Base-by-base conservation (phyloP, 768 basidiomycete species). In the Trametes elegans region DNA sequence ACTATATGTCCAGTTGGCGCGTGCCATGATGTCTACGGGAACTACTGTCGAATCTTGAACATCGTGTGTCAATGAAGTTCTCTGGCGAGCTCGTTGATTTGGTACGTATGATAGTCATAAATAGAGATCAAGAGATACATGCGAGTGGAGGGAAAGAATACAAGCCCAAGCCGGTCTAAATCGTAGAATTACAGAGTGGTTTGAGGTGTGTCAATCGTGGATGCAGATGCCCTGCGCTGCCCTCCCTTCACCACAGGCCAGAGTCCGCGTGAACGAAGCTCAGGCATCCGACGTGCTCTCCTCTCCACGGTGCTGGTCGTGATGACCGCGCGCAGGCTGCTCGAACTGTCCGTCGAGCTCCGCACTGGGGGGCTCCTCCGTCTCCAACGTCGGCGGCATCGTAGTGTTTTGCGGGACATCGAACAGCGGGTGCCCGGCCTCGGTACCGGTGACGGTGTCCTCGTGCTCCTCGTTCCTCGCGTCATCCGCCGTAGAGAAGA, bases 281-380 rank as follows among this genome's bases (percentile, higher is more conserved):
- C 19, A 46, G 16, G 45, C 44, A 9, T 32, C 14, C 26, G 47
- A 38, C 18, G 36, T 16, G 10, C 9, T 27, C 36, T 49, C 27
- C 5, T 11, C 34, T 5, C n/a, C 14, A 11, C 23, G 26, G n/a
- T 24, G 16, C 11, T 28, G 16, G 11, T 16, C 38, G 16, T 14
- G 41, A 14, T 26, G 40, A 2, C 24, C 41, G 23, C 24, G 2
- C 7, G 5, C 23, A 16, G 41, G 40, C 41, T 52, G 29, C 16
- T 52, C 31, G 50, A 52, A 52, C 14, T 31, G 41, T 14, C 50
- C 50, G 32, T 52, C 41, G 41, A 52, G 31, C 23, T 52, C 50
- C 31, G 50, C 50, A 24, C 50, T 52, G 1, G 11, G 10, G n/a
- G 31, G 50, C 32, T 42, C 50, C 31, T 52, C 50, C 16, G 41